These are phyloP conservation scores for Teratosphaeria nubilosa DNA, from an alignment of 2,329 filamentous ascomycete species.

Conservation along the genomic window DNA sequence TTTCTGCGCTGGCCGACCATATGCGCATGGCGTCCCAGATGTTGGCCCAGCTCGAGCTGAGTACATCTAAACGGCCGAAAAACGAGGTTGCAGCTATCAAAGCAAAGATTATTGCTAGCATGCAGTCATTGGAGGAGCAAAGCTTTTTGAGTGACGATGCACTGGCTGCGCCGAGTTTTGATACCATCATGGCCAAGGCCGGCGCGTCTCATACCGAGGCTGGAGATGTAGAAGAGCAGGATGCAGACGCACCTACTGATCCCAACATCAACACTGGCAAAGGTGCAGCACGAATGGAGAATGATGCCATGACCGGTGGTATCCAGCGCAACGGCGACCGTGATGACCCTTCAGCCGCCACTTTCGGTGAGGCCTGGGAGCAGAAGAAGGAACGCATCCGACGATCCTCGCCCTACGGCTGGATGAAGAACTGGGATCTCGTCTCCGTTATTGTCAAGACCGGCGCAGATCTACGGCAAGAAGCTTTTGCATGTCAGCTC, in stretches of 20 bases:
- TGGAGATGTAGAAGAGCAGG: constrained; percentile 47
- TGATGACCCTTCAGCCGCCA: constrained; percentile 75
- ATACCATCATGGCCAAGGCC: constrained; percentile 69
- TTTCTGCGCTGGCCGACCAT: constrained; percentile 72
- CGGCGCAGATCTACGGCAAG: constrained; percentile 70
- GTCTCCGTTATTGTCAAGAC: constrained; percentile 84
- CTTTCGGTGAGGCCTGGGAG: constrained; percentile 79
- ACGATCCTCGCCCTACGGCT: constrained; percentile 73
- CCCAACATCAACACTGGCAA: constrained; percentile 54
- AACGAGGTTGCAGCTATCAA: constrained; percentile 75
- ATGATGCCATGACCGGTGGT: constrained; percentile 77
- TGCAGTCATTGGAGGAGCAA: constrained; percentile 79
- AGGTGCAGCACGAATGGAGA: constrained; percentile 76
- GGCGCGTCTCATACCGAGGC: constrained; percentile 41
- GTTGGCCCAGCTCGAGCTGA: constrained; percentile 73
- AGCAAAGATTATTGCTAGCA: constrained; percentile 79
- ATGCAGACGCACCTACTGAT: constrained; percentile 22
- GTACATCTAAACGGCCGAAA: constrained; percentile 67
- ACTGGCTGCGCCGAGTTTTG: constrained; percentile 61
- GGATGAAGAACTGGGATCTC: constrained; percentile 85
- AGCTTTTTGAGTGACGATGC: constrained; percentile 67
- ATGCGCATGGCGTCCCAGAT: constrained; percentile 83
- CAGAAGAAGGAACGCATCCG: constrained; percentile 75
- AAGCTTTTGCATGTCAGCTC: constrained; percentile 78
- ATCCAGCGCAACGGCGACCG: constrained; percentile 72